Base-by-base conservation (phyloP, 176 grass and related monocot species). In the Avena sativa region DNA sequence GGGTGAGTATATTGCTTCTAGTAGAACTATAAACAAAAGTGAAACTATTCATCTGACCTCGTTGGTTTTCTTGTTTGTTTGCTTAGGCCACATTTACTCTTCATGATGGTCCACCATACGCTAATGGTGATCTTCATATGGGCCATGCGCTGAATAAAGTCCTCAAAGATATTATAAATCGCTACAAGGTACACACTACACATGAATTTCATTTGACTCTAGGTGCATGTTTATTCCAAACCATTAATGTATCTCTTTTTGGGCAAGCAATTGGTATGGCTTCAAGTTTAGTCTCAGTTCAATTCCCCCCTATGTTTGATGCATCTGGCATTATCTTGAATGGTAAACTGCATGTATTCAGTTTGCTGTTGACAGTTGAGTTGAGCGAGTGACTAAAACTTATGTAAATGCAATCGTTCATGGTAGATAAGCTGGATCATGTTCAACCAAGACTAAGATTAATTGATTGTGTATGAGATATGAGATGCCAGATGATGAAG, bases 161-260 rank as follows among this genome's bases (percentile, higher is more conserved):
- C 72, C 86, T 98, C 57, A 98, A 98, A 89, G 96, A 98, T 86
- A 92, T 98, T 87, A 98, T 98, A 76, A 98, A 98, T 66, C 93
- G 96, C 21, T 98, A 98, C 87, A 98, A 98, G 96, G 96, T 98
- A 91, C 64, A 20, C 11, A 25, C 53, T 82, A 14, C 6, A 10
- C 36, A 51, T n/a, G 5, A 67, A 21, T 85, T 81, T 64, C 19
- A 81, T 88, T 30, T 84, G 26, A 14, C 83, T 84, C 17, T 64
- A 65, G 9, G 48, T 34, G 48, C 49, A 76, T 85, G 44, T 36
- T 81, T 85, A 52, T 70, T 79, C 13, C 36, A 79, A 70, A 71
- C 6, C 0, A 3, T 86, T 79, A n/a, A 32, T 46, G 5, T 69
- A 40, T 14, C 26, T 53, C 19, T 77, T 66, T 12, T 48, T 5